Evolutionary conservation across 495 filamentous ascomycete species (phyloP).

Genomic region (Penicillium parvum): DNA sequence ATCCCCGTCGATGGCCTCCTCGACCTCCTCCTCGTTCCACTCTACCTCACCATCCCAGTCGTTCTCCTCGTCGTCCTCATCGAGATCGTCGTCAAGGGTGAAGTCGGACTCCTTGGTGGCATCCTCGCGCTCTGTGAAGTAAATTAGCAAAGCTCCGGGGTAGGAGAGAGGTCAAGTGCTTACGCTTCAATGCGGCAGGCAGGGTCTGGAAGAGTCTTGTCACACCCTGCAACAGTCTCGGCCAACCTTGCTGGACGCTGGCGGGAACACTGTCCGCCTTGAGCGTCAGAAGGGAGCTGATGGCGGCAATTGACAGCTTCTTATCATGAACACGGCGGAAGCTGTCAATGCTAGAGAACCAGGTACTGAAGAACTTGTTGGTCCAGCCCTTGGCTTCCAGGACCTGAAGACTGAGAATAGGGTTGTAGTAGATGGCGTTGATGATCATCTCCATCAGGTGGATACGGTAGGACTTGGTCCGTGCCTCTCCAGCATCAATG

Average conservation of each 20-base stretch:
- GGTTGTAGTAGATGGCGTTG: slow-evolving; percentile 97
- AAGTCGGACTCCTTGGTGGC: slow-evolving; percentile 86
- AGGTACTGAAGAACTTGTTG: slow-evolving; percentile 98
- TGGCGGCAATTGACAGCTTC: slow-evolving; percentile 93
- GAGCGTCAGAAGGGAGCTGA: slow-evolving; percentile 75
- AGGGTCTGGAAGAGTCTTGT: slow-evolving; percentile 88
- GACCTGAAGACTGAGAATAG: slow-evolving; percentile 71
- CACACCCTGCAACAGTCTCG: slow-evolving; percentile 86
- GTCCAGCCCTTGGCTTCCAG: slow-evolving; percentile 91
- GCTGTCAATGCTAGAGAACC: slow-evolving; percentile 94
- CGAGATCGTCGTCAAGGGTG: slow-evolving; percentile 67
- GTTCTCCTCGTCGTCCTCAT: slow-evolving; percentile 68
- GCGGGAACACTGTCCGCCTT: slow-evolving; percentile 70
- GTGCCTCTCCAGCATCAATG: slow-evolving; percentile 65
- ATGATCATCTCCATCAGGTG: slow-evolving; percentile 99
- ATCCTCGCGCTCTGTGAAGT: slow-evolving; percentile 70
- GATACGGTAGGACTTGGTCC: slow-evolving; percentile 81
- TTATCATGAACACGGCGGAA: slow-evolving; percentile 96
- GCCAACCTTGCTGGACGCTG: slow-evolving; percentile 94
- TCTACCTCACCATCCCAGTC: slow-evolving; percentile 63
- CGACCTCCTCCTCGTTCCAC: slow-evolving; percentile 63
- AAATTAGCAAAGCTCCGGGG: slow-evolving; percentile 15
- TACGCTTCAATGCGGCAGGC: slow-evolving; percentile 79
- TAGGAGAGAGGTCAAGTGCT: slow-evolving; percentile 22
- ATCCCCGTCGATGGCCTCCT: slow-evolving; percentile 56